A percentile compares a stretch with the other conserved stretches of the same genome.
Evolutionary conservation across 177 flowering plant genomes (phyloP).

Genomic region (Vitis hybrid): DNA sequence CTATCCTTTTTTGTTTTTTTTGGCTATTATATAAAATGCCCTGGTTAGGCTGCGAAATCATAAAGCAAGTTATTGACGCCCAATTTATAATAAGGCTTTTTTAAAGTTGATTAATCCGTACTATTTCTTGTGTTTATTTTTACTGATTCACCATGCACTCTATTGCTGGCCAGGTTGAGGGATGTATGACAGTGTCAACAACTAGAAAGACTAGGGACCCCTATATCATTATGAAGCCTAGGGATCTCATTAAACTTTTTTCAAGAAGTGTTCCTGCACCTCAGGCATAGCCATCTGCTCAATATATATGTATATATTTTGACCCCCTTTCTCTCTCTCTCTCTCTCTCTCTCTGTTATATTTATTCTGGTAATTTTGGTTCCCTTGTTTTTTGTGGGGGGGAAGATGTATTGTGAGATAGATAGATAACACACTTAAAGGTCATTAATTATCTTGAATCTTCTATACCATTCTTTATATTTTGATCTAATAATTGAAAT

Average conservation of each 20-base stretch:
- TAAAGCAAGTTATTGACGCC: too few relatives aligned
- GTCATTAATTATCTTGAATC: neutral
- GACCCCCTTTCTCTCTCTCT: too few relatives aligned
- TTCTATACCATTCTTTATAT: neutral
- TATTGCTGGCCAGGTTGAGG: slow-evolving; percentile 59
- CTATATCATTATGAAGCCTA: slow-evolving; percentile 81
- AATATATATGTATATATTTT: neutral
- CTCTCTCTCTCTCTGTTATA: neutral
- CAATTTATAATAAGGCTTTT: too few relatives aligned
- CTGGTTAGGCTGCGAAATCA: too few relatives aligned
- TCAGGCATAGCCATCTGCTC: slow-evolving; percentile 47
- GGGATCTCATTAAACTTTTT: slow-evolving; percentile 83
- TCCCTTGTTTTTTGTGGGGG: neutral
- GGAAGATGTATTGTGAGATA: neutral
- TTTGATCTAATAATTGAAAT: neutral
- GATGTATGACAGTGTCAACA: slow-evolving; percentile 87
- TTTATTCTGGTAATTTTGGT: neutral
- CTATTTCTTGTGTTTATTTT: neutral
- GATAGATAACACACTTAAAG: neutral
- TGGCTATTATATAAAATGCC: too few relatives aligned
- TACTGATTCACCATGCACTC: neutral
- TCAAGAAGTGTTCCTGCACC: slow-evolving; percentile 97
- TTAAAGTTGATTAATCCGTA: too few relatives aligned
- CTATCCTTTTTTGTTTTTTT: too few relatives aligned
- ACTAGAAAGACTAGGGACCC: slow-evolving; percentile 92